These are phyloP conservation scores for Jaenimonas drosophilae DNA, from an alignment of 208 protist species.

Conservation along the genomic window DNA sequence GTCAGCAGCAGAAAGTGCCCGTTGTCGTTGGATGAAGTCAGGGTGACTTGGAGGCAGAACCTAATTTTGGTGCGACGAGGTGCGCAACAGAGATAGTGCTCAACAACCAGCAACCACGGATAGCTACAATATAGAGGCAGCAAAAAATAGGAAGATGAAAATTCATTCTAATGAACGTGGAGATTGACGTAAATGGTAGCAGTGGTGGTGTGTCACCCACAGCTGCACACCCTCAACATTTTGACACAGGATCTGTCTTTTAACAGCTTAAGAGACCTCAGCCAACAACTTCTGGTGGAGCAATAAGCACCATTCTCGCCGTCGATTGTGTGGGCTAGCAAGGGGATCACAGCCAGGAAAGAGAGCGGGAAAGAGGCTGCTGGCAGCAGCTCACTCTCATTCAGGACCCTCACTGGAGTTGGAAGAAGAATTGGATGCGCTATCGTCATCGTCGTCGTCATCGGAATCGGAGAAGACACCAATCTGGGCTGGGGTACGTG, in stretches of 20 bases:
- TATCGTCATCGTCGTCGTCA: conserved; percentile 34
- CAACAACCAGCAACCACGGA: too few species aligned
- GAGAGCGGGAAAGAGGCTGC: too few species aligned
- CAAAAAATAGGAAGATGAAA: conserved; percentile 10
- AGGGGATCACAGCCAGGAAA: too few species aligned
- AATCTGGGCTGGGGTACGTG: conserved; percentile 16
- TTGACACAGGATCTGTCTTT: too few species aligned
- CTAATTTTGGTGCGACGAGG: background rate
- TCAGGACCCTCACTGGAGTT: conserved; percentile 1
- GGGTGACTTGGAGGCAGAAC: background rate
- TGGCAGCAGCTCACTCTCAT: too few species aligned
- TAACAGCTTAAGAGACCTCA: too few species aligned
- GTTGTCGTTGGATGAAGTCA: background rate
- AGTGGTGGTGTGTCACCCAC: too few species aligned
- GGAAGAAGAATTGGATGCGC: background rate
- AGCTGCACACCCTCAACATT: too few species aligned
- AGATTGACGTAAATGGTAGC: background rate
- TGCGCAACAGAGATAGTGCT: too few species aligned
- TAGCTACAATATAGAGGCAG: conserved; percentile 1
- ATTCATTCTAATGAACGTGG: background rate
- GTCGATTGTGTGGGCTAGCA: too few species aligned
- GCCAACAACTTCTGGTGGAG: too few species aligned
- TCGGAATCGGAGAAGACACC: conserved; percentile 55
- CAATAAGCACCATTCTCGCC: too few species aligned
- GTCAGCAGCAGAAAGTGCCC: background rate